Conservation (phyloP, 2,329 filamentous ascomycete species). For the Scytalidium sp. region DNA sequence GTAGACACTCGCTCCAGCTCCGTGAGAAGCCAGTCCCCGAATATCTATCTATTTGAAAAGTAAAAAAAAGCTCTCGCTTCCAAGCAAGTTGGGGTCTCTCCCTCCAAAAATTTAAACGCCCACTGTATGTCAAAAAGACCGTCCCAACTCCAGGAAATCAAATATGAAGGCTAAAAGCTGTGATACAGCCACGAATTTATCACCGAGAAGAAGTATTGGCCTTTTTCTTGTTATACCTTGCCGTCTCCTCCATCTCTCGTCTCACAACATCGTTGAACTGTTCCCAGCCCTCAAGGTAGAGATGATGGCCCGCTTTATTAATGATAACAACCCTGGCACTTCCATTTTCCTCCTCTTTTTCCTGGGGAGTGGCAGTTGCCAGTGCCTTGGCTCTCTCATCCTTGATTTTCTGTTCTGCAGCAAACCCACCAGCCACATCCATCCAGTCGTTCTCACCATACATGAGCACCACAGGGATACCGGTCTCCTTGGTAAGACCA, state of each 20-base stretch:
- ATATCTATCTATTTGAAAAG: too few relatives aligned
- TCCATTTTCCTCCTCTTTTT: slow-evolving; percentile 71
- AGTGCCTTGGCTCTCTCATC: slow-evolving; percentile 61
- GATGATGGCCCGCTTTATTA: slow-evolving; percentile 65
- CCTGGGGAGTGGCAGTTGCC: slow-evolving; percentile 60
- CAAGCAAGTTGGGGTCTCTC: too few relatives aligned
- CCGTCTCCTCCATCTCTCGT: slow-evolving; percentile 60
- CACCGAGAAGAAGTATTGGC: not conserved
- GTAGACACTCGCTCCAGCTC: too few relatives aligned
- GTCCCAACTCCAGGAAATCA: too few relatives aligned
- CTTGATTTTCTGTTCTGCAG: slow-evolving; percentile 75
- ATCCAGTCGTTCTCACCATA: slow-evolving; percentile 99
- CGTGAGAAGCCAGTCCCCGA: too few relatives aligned
- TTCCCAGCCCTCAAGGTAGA: slow-evolving; percentile 68
- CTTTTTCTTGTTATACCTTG: slow-evolving; percentile 15
- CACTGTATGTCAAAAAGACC: too few relatives aligned
- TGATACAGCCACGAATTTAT: too few relatives aligned
- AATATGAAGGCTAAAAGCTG: too few relatives aligned
- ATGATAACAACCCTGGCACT: slow-evolving; percentile 81
- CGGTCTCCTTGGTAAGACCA: slow-evolving; percentile 41
- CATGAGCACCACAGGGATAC: slow-evolving; percentile 85
- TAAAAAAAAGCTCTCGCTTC: too few relatives aligned
- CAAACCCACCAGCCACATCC: slow-evolving; percentile 84
- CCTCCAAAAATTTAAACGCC: too few relatives aligned
- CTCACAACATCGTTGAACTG: slow-evolving; percentile 66